Conservation (phyloP, 129 eudicot species). For the Sambucus nigra region DNA sequence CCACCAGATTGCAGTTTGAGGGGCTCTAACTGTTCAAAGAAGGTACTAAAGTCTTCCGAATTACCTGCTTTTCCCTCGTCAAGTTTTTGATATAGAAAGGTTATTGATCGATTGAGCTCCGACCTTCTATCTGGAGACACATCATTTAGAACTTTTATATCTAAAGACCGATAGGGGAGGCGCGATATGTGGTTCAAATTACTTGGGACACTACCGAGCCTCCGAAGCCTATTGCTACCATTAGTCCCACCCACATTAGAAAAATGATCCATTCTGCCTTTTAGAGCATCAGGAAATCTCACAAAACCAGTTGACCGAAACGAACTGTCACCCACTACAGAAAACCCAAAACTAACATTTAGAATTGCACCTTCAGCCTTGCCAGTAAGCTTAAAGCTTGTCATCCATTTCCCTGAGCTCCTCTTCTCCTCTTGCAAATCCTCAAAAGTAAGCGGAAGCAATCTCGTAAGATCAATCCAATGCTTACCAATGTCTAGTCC, state of each 20-base stretch:
- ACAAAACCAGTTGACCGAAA: slow-evolving; percentile 12
- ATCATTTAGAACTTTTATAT: slow-evolving; percentile 20
- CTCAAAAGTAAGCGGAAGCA: slow-evolving; percentile 55
- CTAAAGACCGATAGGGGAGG: slow-evolving; percentile 21
- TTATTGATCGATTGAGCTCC: slow-evolving; percentile 30
- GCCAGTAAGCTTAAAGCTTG: slow-evolving; percentile 60
- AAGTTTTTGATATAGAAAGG: slow-evolving; percentile 46
- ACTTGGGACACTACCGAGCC: slow-evolving; percentile 35
- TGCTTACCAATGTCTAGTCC: slow-evolving; percentile 50
- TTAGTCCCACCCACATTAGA: slow-evolving; percentile 8
- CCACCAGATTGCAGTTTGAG: slow-evolving; percentile 3
- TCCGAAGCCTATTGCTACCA: slow-evolving; percentile 18
- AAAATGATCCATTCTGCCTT: slow-evolving; percentile 13
- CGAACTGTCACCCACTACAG: slow-evolving; percentile 28
- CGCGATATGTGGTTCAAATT: slow-evolving; percentile 22
- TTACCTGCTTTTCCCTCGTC: slow-evolving; percentile 29
- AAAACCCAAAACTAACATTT: slow-evolving; percentile 64
- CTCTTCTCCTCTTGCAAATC: slow-evolving; percentile 48
- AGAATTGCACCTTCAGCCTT: slow-evolving; percentile 64
- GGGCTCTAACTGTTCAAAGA: slow-evolving; percentile 12
- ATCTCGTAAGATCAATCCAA: slow-evolving; percentile 59
- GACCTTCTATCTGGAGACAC: slow-evolving; percentile 20
- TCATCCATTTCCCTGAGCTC: slow-evolving; percentile 52
- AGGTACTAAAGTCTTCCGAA: slow-evolving; percentile 13
- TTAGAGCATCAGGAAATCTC: slow-evolving; percentile 20